Base-by-base conservation (phyloP, 2,329 filamentous ascomycete species). In the Fusarium tupiense region DNA sequence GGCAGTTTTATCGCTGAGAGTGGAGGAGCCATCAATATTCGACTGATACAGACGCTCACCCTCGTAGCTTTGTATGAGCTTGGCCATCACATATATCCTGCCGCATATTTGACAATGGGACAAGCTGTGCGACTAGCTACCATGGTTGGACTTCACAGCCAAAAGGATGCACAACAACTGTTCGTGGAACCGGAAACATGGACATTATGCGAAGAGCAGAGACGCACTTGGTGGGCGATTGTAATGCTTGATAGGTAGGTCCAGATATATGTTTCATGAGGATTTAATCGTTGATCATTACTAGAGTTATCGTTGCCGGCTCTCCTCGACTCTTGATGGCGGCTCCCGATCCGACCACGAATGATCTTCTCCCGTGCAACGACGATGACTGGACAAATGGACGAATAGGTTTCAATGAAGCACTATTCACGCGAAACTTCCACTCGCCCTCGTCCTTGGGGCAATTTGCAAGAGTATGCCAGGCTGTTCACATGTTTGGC, bases 231-330 rank as follows among this genome's bases (percentile, higher is more conserved):
- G 35, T 54, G 52, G 52, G 20, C 14, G 5, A 54, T 54, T 22
- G 14, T 38, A 6, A 19, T 54, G 35, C 35, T 54, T 29, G 52
- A 54, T 11, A 54, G 52, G 35, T 40, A 26, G 17, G n/a, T 40
- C 2, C 3, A 26, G 19, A 4, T 0, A 1, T 2, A 17, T 10
- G 7, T 53, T 0, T 20, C 2, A n/a, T 2, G 14, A 4, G 20
- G 13, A 16, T 0, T 29, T 4, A 1, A 17, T 13, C 8, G 22
- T 22, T 54, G 6, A 54, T 7, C 29, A 9, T 19, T 12, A n/a
- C 24, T 10, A 61, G 58, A 13, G 37, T 54, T 29, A 13, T 61
- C 1, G 58, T 61, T 20, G 20, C 46, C 24, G 46, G 58, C 3
- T 54, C 58, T 2, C 37, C 37, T 0, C 26, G 31, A 3, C 46